Base-by-base conservation (phyloP, 306 rosid genomes). In the Vigna unguiculata region DNA sequence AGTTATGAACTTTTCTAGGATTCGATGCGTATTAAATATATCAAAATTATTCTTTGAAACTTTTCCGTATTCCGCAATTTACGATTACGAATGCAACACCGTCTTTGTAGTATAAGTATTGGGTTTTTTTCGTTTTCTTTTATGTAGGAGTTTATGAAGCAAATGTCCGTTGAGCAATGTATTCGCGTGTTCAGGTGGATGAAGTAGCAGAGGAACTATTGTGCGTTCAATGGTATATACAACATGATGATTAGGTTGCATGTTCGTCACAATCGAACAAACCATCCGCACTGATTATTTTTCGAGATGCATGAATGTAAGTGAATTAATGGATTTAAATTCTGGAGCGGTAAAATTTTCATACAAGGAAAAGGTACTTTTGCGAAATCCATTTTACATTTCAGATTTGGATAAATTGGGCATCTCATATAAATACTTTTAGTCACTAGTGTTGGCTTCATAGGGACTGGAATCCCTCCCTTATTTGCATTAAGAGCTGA, bases 251-350 rank as follows among this genome's bases (percentile, higher is more conserved):
- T 94, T 47, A 85, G 96, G 77, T 85, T 91, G 83, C 91, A 90
- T 4, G 95, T 93, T 4, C 85, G 98, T 86, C 96, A 94, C 80
- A 81, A 82, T 83, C 89, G 84, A 61, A 83, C 71, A 25, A 96
- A 91, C 78, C 91, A 90, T 75, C 97, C 98, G 11, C 98, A 96
- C 14, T 97, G 98, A 2, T 90, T 94, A 85, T 89, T 91, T 64
- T 91, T 94, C 24, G 98, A 94, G 88, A 94, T 91, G 98, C 95
- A 91, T 77, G 82, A 91, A 46, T 94, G 91, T 93, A 89, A 95
- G 98, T 15, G 19, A 41, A 12, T 38, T 4, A 34, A 34, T 38
- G 28, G 16, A 62, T 34, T 76, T 17, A 59, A 0, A 20, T 4
- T 13, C 7, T 28, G n/a, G 9, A 14, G 28, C 17, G 40, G 12